Evolutionary conservation across 148 eudicot genomes (phyloP), one percentile per base, ranked within the genome.

Genomic region (Euryodendron excelsum): DNA sequence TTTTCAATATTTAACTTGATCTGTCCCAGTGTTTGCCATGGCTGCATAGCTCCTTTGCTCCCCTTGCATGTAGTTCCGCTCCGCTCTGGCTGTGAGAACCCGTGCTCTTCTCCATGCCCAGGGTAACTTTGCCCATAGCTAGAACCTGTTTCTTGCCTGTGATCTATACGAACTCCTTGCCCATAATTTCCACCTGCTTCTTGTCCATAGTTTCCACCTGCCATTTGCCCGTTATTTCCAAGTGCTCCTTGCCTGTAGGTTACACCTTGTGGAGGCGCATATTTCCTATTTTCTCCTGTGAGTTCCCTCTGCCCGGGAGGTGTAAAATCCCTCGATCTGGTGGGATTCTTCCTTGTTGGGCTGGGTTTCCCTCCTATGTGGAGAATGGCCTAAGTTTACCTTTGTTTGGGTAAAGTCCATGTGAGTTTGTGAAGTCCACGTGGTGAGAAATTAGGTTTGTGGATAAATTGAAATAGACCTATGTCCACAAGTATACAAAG

Each of bases 251-350:
- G 90, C 33, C 88, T 89, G 73, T 60, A 62, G 27, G 80, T 39
- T 31, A 82, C 90, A 70, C 80, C 79, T 69, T 73, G 86, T 59
- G 83, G 85, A 52, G 86, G 73, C 52, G 82, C 83, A 75, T 84
- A 80, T 64, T 86, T 79, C 56, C 78, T 73, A 53, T 78, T 53
- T 12, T 79, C 83, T 67, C 80, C 80, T 20, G 74, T 28, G 25
- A 12, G 37, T 67, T 31, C 74, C 73, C 73, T 44, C 25, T 56
- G 60, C 60, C 60, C 60, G 20, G 60, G 60, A 56, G 60, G 60
- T 25, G 20, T 56, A 47, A 27, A 50, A 66, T 10, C 59, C 66
- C 66, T 78, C 70, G 88, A 41, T 80, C 86, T 39, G 74, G 68
- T 33, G 53, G 83, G 30, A 70, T 64, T 77, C 75, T 85, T 74